Base-by-base conservation (phyloP, 805 yeast species). In the Lipomyces yamadae region DNA sequence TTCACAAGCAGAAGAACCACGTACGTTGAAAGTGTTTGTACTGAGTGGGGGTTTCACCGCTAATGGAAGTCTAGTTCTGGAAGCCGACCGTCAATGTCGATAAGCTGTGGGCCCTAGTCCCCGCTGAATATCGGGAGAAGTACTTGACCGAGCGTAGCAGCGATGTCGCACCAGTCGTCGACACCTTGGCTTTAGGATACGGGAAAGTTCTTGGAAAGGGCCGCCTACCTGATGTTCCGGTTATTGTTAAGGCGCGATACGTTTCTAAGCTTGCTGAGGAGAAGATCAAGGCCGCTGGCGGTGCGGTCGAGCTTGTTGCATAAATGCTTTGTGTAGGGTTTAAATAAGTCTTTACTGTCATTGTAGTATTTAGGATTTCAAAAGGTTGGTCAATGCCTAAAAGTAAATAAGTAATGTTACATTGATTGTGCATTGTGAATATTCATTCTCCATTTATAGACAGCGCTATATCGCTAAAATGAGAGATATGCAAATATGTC, bases 131-230 rank as follows among this genome's bases (percentile, higher is more conserved):
- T 88, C 92, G 95, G 84, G 98, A 94, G 78, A 91, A 90, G 83
- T 90, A 90, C 89, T 85, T 95, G 79, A 84, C 91, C 80, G 83
- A 90, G 72, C 83, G 98, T 74, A 85, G 94, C 75, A 82, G 91
- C 77, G 86, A 92, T 76, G 87, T 96, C 83, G 99, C 98, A 79
- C 97, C 98, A 83, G 98, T 95, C 81, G 95, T 95, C 80, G 99
- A 95, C 87, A 94, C 98, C 79, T 88, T 95, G 84, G 98, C 98
- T 81, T 89, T 89, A 83, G 99, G 99, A 84, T 95, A 90, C 96
- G 98, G 98, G 85, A 95, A 95, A 88, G 97, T 95, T 80, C 91
- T 95, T 81, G 99, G 98, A 85, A 95, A 95, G 88, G 99, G 99
- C 84, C 88, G 90, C 83, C 86, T 95, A 80, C 99, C 99, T 84